Base-by-base conservation (phyloP, 768 basidiomycete genomes). In the Xanthoconium stramineum region DNA sequence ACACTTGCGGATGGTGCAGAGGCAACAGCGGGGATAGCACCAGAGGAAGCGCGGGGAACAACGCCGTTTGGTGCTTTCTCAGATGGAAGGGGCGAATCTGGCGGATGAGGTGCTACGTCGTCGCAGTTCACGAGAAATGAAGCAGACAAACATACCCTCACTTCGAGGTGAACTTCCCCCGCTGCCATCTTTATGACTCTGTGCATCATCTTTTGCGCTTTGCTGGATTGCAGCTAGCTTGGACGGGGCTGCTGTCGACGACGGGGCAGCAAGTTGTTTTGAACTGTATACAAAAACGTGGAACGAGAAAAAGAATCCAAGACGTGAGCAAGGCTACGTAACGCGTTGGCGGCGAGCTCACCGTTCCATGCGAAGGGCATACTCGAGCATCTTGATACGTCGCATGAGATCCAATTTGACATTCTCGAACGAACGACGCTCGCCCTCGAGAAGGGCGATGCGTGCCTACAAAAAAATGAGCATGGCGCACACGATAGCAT, bases 361-460 rank as follows among this genome's bases (percentile, higher is more conserved):
- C 95, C 97, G 86, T 76, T 99, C 97, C 78, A 95, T 86, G 46
- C 94, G 86, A 47, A 99, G 78, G 39, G 96, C 97, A 73, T 94
- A 98, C 75, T 99, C 97, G 50, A 99, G 84, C 96, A 99, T 97
- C 83, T 97, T 97, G 63, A 98, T 97, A 56, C 97, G 85, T 58
- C 95, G 85, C 83, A 95, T 88, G 35, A 98, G 80, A 75, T 98
- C 97, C 59, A 94, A 82, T 74, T 97, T 93, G 59, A 96, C 85
- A 71, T 98, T 98, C 74, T 99, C 97, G 64, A 95, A 96, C 0
- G 94, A 97, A 60, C 96, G 84, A 55, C 94, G 86, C 71, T 98
- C 95, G 52, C 97, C 97, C 71, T 99, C 97, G 53, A 99, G 83
- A 45, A 98, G 82, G 20, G 97, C 97, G 63, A 99, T 98, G 50